Evolutionary conservation across 1,139 yeast genomes (phyloP).

Genomic region (Hyphopichia wangnamkhiaoensis): DNA sequence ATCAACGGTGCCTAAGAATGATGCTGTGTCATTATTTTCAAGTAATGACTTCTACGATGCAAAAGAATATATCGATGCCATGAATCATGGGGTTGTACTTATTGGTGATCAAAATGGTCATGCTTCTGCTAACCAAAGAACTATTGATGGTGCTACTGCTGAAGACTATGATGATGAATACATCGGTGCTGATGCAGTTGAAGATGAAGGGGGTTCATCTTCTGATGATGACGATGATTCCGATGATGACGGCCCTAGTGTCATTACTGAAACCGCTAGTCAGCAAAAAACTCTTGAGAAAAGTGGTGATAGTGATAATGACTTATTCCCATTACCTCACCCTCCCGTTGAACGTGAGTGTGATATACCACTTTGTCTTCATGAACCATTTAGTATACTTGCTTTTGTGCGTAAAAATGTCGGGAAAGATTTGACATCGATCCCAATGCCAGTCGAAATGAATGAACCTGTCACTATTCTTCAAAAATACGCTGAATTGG

Average conservation of each 20-base stretch:
- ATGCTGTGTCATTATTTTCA: slow-evolving; percentile 31
- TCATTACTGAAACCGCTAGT: slow-evolving; percentile 4
- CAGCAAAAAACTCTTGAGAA: slow-evolving; percentile 10
- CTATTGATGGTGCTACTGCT: slow-evolving; percentile 12
- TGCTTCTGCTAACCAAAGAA: slow-evolving; percentile 7
- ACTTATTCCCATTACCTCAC: slow-evolving; percentile 67
- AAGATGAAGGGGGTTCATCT: slow-evolving; percentile 13
- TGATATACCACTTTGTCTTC: slow-evolving; percentile 60
- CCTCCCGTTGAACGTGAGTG: slow-evolving; percentile 53
- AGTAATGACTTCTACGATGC: slow-evolving; percentile 67
- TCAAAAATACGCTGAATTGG: slow-evolving; percentile 75
- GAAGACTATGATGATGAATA: slow-evolving; percentile 21
- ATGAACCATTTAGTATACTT: slow-evolving; percentile 79
- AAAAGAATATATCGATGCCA: slow-evolving; percentile 50
- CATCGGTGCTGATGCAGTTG: slow-evolving; percentile 16
- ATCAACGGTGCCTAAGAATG: slow-evolving; percentile 14
- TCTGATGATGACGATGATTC: slow-evolving; percentile 13
- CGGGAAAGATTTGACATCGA: slow-evolving; percentile 83
- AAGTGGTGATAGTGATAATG: slow-evolving; percentile 25
- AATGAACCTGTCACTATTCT: slow-evolving; percentile 88
- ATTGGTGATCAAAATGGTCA: slow-evolving; percentile 18
- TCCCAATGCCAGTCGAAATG: slow-evolving; percentile 92
- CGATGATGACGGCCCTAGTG: slow-evolving; percentile 8
- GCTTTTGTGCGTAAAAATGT: slow-evolving; percentile 84
- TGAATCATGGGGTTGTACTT: slow-evolving; percentile 37